Conservation (phyloP, 129 eudicot genomes). For the Kitagawia praeruptora region DNA sequence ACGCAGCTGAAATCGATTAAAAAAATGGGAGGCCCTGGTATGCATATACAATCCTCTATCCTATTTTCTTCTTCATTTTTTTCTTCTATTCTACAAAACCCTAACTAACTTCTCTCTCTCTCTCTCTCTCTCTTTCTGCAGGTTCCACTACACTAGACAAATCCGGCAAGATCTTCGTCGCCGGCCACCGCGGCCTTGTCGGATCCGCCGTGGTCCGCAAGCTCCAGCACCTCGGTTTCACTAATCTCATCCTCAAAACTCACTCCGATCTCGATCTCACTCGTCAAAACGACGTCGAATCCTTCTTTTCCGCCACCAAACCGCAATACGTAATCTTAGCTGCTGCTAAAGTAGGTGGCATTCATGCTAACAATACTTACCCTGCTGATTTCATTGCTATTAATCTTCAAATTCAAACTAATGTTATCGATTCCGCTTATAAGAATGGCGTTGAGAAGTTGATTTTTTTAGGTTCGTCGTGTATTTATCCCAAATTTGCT, state of each 20-base stretch:
- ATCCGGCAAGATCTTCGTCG: slow-evolving; percentile 83
- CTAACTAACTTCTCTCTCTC: background rate
- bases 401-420: slow-evolving; percentile 90
- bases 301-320: slow-evolving; percentile 65
- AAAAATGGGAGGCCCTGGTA: slow-evolving; percentile 4
- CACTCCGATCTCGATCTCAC: slow-evolving; percentile 91
- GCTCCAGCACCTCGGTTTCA: slow-evolving; percentile 48
- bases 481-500: slow-evolving; percentile 95
- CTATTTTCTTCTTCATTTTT: background rate
- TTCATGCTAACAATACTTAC: slow-evolving; percentile 87
- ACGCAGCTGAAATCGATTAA: background rate
- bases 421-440: slow-evolving; percentile 67
- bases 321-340: slow-evolving; percentile 89
- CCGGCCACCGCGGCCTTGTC: slow-evolving; percentile 93
- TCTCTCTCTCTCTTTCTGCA: background rate
- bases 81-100: background rate
- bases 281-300: slow-evolving; percentile 69
- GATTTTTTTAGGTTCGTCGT: slow-evolving; percentile 81
- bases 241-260: slow-evolving; percentile 63
- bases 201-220: slow-evolving; percentile 82
- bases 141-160: slow-evolving; percentile 38
- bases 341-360: slow-evolving; percentile 99
- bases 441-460: slow-evolving; percentile 49
- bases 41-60: background rate
- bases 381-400: slow-evolving; percentile 90